These are phyloP conservation scores for Casuarina glauca DNA, from an alignment of 306 rosid species.

Conservation along the genomic window DNA sequence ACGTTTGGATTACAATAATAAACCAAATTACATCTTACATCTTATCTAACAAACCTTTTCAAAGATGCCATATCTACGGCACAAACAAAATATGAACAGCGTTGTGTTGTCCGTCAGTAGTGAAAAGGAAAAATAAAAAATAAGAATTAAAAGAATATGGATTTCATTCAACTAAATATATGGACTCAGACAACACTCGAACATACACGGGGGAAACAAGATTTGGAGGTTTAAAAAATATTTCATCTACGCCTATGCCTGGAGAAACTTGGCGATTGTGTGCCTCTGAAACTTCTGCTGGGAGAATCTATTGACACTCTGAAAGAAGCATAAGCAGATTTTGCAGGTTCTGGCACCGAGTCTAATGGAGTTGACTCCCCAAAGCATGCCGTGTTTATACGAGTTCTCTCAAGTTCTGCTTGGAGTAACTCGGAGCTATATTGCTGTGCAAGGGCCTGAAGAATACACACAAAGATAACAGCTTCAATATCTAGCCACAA, in stretches of 20 bases:
- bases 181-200: slow-evolving; percentile 35
- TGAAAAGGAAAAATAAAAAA: slow-evolving; percentile 2
- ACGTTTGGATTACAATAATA: too few species aligned
- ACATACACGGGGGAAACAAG: slow-evolving; percentile 38
- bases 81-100: slow-evolving; percentile 27
- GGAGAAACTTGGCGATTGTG: slow-evolving; percentile 57
- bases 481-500: not conserved
- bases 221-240: slow-evolving; percentile 24
- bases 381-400: slow-evolving; percentile 94
- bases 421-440: slow-evolving; percentile 85
- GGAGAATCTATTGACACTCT: slow-evolving; percentile 68
- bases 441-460: slow-evolving; percentile 91
- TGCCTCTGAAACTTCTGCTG: slow-evolving; percentile 52
- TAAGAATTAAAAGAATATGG: slow-evolving; percentile 31
- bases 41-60: slow-evolving; percentile 2
- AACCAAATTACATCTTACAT: too few species aligned
- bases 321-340: slow-evolving; percentile 66
- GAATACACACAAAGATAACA: slow-evolving; percentile 20
- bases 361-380: slow-evolving; percentile 75
- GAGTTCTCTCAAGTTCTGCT: slow-evolving; percentile 90
- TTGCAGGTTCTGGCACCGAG: slow-evolving; percentile 71
- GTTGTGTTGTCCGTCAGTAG: slow-evolving; percentile 29
- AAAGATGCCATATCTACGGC: slow-evolving; percentile 21
- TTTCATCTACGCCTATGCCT: slow-evolving; percentile 66
- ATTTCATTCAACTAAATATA: slow-evolving; percentile 31